phyloP scores from a whole-genome alignment of 768 basidiomycete species.

The Phylloporus rhodoxanthus region DNA sequence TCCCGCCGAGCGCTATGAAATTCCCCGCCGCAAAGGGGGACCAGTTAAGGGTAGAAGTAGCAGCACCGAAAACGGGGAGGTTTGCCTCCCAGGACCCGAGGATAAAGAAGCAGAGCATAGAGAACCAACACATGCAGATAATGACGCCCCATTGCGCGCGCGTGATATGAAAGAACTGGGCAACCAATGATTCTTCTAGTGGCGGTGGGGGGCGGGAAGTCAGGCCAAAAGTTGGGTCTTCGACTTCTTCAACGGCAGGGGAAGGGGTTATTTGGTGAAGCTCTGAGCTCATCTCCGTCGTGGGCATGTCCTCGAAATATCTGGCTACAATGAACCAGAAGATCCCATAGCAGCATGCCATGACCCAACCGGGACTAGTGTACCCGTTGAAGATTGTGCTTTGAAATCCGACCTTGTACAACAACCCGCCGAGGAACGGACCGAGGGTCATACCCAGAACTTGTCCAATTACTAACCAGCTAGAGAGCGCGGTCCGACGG shows the following conservation, averaged over 20 bases:
- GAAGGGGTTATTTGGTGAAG: slow-evolving; percentile 6
- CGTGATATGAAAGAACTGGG: slow-evolving; percentile 16
- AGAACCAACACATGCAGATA: slow-evolving; percentile 63
- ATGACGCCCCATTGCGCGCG: slow-evolving; percentile 46
- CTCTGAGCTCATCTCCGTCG: slow-evolving; percentile 5
- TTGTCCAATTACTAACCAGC: slow-evolving; percentile 60
- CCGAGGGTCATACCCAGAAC: slow-evolving; percentile 57
- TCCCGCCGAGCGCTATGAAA: slow-evolving; percentile 64
- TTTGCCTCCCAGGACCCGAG: slow-evolving; percentile 67
- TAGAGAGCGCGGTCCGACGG: slow-evolving; percentile 54
- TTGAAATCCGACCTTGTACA: slow-evolving; percentile 55
- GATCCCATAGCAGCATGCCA: slow-evolving; percentile 47
- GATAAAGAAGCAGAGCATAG: slow-evolving; percentile 66
- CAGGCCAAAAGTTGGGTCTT: not conserved
- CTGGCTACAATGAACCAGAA: slow-evolving; percentile 41
- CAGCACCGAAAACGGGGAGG: slow-evolving; percentile 54
- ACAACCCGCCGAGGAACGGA: slow-evolving; percentile 56
- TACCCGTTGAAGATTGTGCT: slow-evolving; percentile 60
- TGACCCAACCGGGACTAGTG: slow-evolving; percentile 62
- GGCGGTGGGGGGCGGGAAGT: not conserved
- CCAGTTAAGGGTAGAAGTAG: slow-evolving; percentile 41
- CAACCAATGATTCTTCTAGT: slow-evolving; percentile 3
- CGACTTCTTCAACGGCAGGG: slow-evolving; percentile 2
- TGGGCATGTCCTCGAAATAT: slow-evolving; percentile 40
- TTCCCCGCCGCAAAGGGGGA: slow-evolving; percentile 62